Base-by-base conservation (phyloP, 2,329 filamentous ascomycete species). In the Trichoderma harzianum region DNA sequence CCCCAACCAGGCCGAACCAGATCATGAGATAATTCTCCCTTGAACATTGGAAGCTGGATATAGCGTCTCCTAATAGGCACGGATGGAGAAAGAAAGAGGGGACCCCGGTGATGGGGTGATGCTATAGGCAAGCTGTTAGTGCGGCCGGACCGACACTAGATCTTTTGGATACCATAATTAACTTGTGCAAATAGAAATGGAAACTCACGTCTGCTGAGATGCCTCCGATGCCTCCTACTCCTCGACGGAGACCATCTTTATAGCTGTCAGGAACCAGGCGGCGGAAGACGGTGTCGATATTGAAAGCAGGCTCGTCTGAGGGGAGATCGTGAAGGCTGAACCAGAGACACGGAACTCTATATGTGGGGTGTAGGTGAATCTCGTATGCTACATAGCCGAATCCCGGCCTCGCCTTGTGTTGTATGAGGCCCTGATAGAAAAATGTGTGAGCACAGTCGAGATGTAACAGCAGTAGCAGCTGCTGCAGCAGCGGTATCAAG, bases 71-170 rank as follows among this genome's bases (percentile, higher is more conserved):
- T 10, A 96, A 93, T 79, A 93, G 89, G 82, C 96, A 98, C 28
- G 96, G 95, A 83, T 99, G 96, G 76, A 98, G 87, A 82, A 97
- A 98, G 82, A 95, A 98, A 64, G 90, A 89, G 53, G 94, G 93
- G 72, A 91, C 82, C 68, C 92, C 92, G 72, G 90, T 93, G 72
- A 93, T 82, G 67, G 96, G 95, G 85, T 98, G 94, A 81, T 97
- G 91, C 90, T 95, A 82, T 79, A 77, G 75, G 70, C 72, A 77
- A 77, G 70, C 62, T 74, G 77, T 86, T 83, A 84, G 83, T 83
- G 75, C 76, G 77, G 79, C 77, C 76, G 74, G 74, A 75, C 76
- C 76, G 60, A 36, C 39, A 69, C 66, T 62, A n/a, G 36, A 47
- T 53, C 55, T 53, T 70, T 60, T 28, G 66, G 57, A 61, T 60